phyloP scores from a whole-genome alignment of 352 stramenopile species.

The Pythium phragmitis region DNA sequence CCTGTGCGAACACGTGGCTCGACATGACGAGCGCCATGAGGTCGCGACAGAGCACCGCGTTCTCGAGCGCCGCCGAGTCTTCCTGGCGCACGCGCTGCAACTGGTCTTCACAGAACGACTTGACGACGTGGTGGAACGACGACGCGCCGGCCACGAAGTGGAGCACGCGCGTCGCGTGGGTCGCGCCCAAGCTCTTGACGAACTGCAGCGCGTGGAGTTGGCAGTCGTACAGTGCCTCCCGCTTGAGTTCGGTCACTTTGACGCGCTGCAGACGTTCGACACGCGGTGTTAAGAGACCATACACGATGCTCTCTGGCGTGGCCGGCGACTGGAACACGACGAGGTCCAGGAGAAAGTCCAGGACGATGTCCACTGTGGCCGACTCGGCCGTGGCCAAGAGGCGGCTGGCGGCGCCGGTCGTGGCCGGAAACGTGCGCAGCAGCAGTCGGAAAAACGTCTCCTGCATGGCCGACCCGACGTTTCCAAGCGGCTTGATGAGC shows the following conservation, averaged over 20 bases:
- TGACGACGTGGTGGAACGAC: conserved; percentile 66
- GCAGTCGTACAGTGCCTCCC: conserved; percentile 52
- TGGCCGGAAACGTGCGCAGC: conserved; percentile 41
- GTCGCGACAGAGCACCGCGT: conserved; percentile 32
- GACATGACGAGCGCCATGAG: conserved; percentile 62
- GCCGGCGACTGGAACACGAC: conserved; percentile 44
- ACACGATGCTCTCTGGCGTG: conserved; percentile 16
- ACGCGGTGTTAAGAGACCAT: conserved; percentile 46
- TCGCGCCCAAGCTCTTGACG: conserved; percentile 36
- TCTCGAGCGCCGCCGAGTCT: conserved; percentile 45
- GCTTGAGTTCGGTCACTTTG: conserved; percentile 40
- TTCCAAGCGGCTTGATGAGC: conserved; percentile 34
- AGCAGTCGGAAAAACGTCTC: conserved; percentile 69
- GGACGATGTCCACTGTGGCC: conserved; percentile 30
- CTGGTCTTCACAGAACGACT: conserved; percentile 69
- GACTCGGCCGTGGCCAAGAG: conserved; percentile 1
- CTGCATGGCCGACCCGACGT: conserved; percentile 41
- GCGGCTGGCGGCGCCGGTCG: conserved; percentile 8
- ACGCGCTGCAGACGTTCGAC: conserved; percentile 52
- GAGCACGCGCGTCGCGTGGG: conserved; percentile 14
- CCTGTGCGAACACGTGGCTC: conserved; percentile 49
- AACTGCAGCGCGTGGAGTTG: conserved; percentile 64
- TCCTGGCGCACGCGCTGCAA: conserved; percentile 62
- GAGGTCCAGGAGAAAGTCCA: conserved; percentile 77
- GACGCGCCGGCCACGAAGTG: conserved; percentile 59